Percentiles rank a stretch among this genome's conserved stretches.
Conservation (phyloP, 1,139 yeast species). For the Lodderomyces theae region DNA sequence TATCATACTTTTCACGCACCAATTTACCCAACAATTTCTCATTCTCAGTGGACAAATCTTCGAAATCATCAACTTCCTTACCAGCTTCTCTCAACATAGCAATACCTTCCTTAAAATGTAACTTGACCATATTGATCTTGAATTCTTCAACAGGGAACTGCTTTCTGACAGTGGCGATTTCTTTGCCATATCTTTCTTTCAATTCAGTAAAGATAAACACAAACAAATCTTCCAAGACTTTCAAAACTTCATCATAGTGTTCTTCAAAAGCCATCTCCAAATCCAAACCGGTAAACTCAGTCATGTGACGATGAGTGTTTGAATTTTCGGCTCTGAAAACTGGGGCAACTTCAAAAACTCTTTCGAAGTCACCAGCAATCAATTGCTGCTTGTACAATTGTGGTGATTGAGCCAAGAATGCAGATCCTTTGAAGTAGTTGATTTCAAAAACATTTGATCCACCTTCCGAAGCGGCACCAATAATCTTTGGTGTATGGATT, state of each 20-base stretch:
- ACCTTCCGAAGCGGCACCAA: conserved; percentile 96
- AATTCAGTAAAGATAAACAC: conserved; percentile 84
- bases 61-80: conserved; percentile 78
- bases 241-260: conserved; percentile 94
- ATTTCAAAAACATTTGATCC: conserved; percentile 96
- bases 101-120: conserved; percentile 90
- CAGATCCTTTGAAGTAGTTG: conserved; percentile 86
- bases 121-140: conserved; percentile 86
- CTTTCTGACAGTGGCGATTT: conserved; percentile 84
- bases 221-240: conserved; percentile 78
- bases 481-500: conserved; percentile 91
- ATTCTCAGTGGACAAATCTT: conserved; percentile 90
- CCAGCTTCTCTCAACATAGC: conserved; percentile 79
- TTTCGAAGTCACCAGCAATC: conserved; percentile 96
- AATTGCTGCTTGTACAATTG: conserved; percentile 97
- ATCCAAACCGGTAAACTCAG: conserved; percentile 97
- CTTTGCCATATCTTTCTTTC: conserved; percentile 73
- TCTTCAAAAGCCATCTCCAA: conserved; percentile 98
- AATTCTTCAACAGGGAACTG: conserved; percentile 98
- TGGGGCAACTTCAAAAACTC: conserved; percentile 93
- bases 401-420: conserved; percentile 96
- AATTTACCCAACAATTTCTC: conserved; percentile 90
- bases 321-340: conserved; percentile 99
- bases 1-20: conserved; percentile 89
- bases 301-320: conserved; percentile 98